Conservation (phyloP, 2,329 filamentous ascomycete species). For the Fusarium sp. region DNA sequence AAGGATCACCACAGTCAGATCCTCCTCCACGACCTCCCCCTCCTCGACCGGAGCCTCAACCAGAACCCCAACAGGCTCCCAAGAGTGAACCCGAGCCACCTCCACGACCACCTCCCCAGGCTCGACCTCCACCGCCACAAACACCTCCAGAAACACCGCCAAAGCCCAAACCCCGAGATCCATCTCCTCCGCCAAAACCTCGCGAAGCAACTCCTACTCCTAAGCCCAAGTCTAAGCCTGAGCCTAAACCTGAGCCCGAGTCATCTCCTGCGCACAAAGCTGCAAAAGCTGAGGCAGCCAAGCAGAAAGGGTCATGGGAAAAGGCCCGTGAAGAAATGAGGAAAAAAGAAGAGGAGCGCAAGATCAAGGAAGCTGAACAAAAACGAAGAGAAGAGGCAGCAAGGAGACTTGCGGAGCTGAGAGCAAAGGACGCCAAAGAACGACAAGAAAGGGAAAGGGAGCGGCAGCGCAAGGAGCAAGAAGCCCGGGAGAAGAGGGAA, state of each 20-base stretch:
- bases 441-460: slow-evolving; percentile 60
- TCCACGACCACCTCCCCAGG: slow-evolving; percentile 45
- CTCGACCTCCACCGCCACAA: slow-evolving; percentile 39
- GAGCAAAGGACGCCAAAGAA: slow-evolving; percentile 69
- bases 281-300: slow-evolving; percentile 46
- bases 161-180: slow-evolving; percentile 44
- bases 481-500: slow-evolving; percentile 50
- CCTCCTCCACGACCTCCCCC: slow-evolving; percentile 44
- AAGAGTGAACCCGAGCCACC: slow-evolving; percentile 39
- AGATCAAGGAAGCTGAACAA: slow-evolving; percentile 71
- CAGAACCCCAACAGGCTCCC: slow-evolving; percentile 11
- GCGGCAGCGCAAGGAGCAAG: slow-evolving; percentile 56
- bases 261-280: background rate
- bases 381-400: slow-evolving; percentile 71
- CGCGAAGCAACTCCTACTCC: slow-evolving; percentile 39
- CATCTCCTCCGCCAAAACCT: slow-evolving; percentile 44
- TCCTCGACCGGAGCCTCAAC: slow-evolving; percentile 41
- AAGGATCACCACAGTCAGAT: slow-evolving; percentile 50
- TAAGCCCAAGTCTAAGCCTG: slow-evolving; percentile 37
- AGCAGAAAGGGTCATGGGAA: slow-evolving; percentile 72
- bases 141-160: slow-evolving; percentile 44
- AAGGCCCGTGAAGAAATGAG: slow-evolving; percentile 78
- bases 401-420: slow-evolving; percentile 66
- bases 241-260: slow-evolving; percentile 34
- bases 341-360: slow-evolving; percentile 75